A percentile compares a stretch with the other conserved stretches of the same genome.
Conservation (phyloP, 257 asterid species). For the Cordia subcordata region DNA sequence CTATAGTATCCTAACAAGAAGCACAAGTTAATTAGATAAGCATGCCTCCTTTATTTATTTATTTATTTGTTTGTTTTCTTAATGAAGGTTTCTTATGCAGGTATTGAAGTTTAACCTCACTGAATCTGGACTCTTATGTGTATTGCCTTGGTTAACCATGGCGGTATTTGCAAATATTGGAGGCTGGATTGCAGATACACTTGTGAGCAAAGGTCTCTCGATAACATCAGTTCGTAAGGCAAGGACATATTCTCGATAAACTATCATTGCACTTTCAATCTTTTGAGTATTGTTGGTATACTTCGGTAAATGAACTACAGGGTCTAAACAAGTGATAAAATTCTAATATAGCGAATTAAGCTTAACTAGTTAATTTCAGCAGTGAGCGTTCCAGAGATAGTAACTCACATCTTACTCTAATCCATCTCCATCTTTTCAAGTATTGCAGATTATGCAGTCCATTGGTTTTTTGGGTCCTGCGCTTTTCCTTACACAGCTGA, state of each 20-base stretch:
- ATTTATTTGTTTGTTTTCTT: too few species aligned
- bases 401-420: neutral
- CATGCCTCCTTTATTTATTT: neutral
- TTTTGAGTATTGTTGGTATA: neutral
- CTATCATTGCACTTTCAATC: neutral
- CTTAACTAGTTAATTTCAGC: too few species aligned
- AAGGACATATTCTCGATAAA: constrained; percentile 9
- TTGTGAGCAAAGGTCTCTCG: constrained; percentile 80
- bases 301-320: constrained; percentile 3
- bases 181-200: constrained; percentile 95
- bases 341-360: too few species aligned
- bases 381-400: too few species aligned
- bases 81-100: constrained; percentile 29
- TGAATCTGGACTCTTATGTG: constrained; percentile 81
- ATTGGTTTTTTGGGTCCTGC: constrained; percentile 94
- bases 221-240: constrained; percentile 58
- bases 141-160: constrained; percentile 95
- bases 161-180: constrained; percentile 89
- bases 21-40: too few species aligned
- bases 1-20: neutral
- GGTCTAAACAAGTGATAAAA: too few species aligned
- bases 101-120: constrained; percentile 94
- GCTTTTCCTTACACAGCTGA: constrained; percentile 77
- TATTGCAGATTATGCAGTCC: constrained; percentile 90
- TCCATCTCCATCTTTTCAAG: constrained; percentile 11